These are phyloP conservation scores for Aspergillus kassunensis DNA, from an alignment of 495 filamentous ascomycete genomes.

Conservation along the genomic window DNA sequence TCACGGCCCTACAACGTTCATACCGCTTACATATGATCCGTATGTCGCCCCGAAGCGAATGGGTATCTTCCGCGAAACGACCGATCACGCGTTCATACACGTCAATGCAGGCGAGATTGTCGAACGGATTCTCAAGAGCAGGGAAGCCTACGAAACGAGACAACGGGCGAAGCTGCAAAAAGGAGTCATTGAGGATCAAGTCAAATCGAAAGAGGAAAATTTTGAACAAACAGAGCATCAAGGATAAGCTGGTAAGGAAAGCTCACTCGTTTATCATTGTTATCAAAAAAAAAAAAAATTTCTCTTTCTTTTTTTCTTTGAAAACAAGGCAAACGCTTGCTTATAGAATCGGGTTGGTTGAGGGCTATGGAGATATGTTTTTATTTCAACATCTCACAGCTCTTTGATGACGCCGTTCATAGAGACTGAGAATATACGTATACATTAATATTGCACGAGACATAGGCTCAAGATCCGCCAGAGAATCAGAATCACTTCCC, in stretches of 20 bases:
- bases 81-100: conserved; percentile 69
- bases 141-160: conserved; percentile 81
- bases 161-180: conserved; percentile 88
- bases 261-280: neutral
- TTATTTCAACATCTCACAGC: neutral
- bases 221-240: neutral
- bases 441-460: conserved; percentile 5
- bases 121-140: conserved; percentile 76
- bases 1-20: conserved; percentile 90
- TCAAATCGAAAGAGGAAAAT: conserved; percentile 32
- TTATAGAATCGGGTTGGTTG: neutral
- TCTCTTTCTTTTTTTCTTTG: too few species aligned
- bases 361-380: neutral
- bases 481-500: neutral
- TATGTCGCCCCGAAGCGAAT: conserved; percentile 73
- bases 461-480: neutral
- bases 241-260: conserved; percentile 1
- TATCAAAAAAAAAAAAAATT: neutral
- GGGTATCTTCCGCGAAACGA: conserved; percentile 73
- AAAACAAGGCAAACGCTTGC: too few species aligned
- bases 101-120: conserved; percentile 95
- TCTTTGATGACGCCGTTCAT: neutral
- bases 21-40: conserved; percentile 80
- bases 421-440: conserved; percentile 1
- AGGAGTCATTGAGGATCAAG: conserved; percentile 59